Evolutionary conservation across 495 filamentous ascomycete species (phyloP).

Genomic region (Penicillium chermesinum): DNA sequence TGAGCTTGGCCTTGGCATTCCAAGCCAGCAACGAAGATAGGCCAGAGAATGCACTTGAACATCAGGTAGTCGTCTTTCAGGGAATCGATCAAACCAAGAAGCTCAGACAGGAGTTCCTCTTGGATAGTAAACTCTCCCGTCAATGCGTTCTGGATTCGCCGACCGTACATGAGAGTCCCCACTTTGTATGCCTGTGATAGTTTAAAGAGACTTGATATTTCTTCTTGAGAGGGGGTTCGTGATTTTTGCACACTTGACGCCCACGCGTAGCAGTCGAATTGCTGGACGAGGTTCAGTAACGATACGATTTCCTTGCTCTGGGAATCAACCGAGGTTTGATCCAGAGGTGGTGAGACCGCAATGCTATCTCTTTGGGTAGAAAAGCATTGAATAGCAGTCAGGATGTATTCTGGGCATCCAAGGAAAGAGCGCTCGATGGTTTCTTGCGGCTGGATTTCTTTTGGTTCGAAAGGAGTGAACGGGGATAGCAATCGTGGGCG

Average conservation of each 20-base stretch:
- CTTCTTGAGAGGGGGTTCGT: slow-evolving; percentile 19
- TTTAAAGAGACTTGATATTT: slow-evolving; percentile 17
- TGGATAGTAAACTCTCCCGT: slow-evolving; percentile 9
- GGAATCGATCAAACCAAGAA: slow-evolving; percentile 37
- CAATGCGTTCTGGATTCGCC: slow-evolving; percentile 29
- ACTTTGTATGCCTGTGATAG: slow-evolving; percentile 28
- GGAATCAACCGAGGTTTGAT: background rate
- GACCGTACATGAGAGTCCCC: slow-evolving; percentile 28
- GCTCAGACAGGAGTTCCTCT: slow-evolving; percentile 36
- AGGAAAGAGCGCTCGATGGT: slow-evolving; percentile 35
- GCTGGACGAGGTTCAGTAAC: slow-evolving; percentile 19
- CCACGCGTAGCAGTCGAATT: slow-evolving; percentile 36
- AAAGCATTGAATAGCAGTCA: slow-evolving; percentile 30
- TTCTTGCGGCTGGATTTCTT: slow-evolving; percentile 17
- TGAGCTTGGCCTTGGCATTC: slow-evolving; percentile 33
- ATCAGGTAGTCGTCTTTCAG: slow-evolving; percentile 41
- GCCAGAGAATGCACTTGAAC: slow-evolving; percentile 56
- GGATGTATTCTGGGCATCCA: slow-evolving; percentile 36
- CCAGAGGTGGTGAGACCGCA: slow-evolving; percentile 1
- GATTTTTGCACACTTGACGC: slow-evolving; percentile 27
- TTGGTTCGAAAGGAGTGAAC: slow-evolving; percentile 11
- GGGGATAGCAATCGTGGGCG: slow-evolving; percentile 35
- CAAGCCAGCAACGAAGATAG: slow-evolving; percentile 52
- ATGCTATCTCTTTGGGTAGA: slow-evolving; percentile 31
- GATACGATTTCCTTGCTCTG: slow-evolving; percentile 11